phyloP scores from a whole-genome alignment of 768 basidiomycete species.

The Termitomyces eurrhizus region DNA sequence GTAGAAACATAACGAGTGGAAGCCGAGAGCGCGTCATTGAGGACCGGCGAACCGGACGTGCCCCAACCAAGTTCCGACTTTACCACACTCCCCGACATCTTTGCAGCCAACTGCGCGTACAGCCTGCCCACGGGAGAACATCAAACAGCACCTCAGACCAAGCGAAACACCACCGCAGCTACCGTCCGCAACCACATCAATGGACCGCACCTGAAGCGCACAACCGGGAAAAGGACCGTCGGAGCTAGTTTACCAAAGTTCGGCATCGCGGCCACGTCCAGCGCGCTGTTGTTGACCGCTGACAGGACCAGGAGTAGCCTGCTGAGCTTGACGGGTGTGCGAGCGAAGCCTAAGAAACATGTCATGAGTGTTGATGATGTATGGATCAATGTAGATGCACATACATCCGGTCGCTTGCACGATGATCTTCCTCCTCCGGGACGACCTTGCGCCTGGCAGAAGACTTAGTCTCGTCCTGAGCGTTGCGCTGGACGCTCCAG shows the following conservation, averaged over 20 bases:
- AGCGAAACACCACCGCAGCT: slow-evolving; percentile 35
- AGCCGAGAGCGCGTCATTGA: slow-evolving; percentile 26
- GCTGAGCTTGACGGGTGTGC: slow-evolving; percentile 80
- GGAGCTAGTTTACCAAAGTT: slow-evolving; percentile 47
- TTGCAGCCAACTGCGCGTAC: slow-evolving; percentile 16
- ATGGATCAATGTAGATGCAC: slow-evolving; percentile 24
- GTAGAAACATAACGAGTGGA: slow-evolving; percentile 22
- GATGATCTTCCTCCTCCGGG: slow-evolving; percentile 82
- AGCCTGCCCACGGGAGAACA: slow-evolving; percentile 30
- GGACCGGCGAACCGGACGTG: slow-evolving; percentile 37
- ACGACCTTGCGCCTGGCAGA: slow-evolving; percentile 72
- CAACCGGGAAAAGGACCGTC: slow-evolving; percentile 28
- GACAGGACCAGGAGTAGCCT: slow-evolving; percentile 46
- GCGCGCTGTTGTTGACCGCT: slow-evolving; percentile 41
- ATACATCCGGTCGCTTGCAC: slow-evolving; percentile 80
- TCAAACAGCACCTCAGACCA: slow-evolving; percentile 25
- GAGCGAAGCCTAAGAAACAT: slow-evolving; percentile 65
- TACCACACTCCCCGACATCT: slow-evolving; percentile 23
- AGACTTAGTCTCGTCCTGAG: slow-evolving; percentile 70
- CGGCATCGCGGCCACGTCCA: slow-evolving; percentile 43
- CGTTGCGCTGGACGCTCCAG: slow-evolving; percentile 86
- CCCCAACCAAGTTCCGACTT: slow-evolving; percentile 31
- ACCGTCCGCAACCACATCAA: slow-evolving; percentile 45
- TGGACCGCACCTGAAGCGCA: slow-evolving; percentile 43
- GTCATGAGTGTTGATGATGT: slow-evolving; percentile 14